Evolutionary conservation across 2,329 filamentous ascomycete genomes (phyloP).

Genomic region (Fragosphaeria purpurea): DNA sequence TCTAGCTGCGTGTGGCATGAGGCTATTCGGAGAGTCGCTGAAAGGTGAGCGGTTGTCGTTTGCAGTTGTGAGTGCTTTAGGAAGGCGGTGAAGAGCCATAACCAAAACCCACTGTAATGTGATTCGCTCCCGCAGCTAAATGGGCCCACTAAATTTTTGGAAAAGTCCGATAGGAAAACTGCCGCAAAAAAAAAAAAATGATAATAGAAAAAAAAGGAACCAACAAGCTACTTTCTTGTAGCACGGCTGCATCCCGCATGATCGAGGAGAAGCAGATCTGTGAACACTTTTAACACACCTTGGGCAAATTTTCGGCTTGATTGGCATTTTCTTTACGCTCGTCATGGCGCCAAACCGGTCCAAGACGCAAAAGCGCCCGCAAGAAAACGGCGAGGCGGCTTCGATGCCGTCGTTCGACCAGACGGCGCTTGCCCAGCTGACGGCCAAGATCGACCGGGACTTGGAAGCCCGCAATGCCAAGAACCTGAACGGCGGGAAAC

Average conservation of each 20-base stretch:
- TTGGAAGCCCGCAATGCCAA: constrained; percentile 29
- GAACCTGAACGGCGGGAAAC: constrained; percentile 15
- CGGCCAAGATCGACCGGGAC: constrained; percentile 45
- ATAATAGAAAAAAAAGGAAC: not conserved
- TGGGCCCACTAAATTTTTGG: constrained; percentile 7
- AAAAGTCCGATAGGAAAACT: constrained; percentile 6
- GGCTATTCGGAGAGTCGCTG: too few relatives aligned
- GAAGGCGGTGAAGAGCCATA: constrained; percentile 11
- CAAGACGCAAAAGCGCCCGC: constrained; percentile 26
- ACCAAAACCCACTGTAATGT: not conserved
- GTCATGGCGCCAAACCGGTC: constrained; percentile 16
- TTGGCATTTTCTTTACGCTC: too few relatives aligned
- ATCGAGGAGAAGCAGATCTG: too few relatives aligned
- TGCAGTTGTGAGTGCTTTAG: not conserved
- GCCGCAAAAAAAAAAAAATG: constrained; percentile 8
- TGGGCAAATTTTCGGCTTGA: too few relatives aligned
- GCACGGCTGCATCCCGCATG: too few relatives aligned
- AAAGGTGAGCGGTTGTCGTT: too few relatives aligned
- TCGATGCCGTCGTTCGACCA: constrained; percentile 33
- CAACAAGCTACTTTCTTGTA: too few relatives aligned
- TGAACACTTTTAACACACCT: too few relatives aligned
- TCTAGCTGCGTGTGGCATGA: too few relatives aligned
- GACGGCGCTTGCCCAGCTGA: constrained; percentile 41
- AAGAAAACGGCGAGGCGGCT: constrained; percentile 19
- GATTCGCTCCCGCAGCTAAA: not conserved